These are phyloP conservation scores for Naumovozyma dairenensis DNA, from an alignment of 805 yeast genomes.

Conservation along the genomic window DNA sequence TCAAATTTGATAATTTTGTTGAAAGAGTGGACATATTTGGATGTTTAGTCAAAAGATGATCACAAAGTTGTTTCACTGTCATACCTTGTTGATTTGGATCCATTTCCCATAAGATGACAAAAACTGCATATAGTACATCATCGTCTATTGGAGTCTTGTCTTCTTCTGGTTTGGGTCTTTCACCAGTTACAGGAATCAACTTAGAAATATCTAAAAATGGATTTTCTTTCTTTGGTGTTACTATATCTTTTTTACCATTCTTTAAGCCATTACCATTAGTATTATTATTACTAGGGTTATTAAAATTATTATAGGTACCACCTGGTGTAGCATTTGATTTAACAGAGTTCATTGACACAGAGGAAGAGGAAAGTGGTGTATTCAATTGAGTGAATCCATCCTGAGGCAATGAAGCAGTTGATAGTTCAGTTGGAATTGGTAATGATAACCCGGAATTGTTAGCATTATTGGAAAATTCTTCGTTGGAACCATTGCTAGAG, in stretches of 20 bases:
- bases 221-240: slow-evolving; percentile 18
- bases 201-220: slow-evolving; percentile 44
- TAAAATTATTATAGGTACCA: neutral
- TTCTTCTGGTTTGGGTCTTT: slow-evolving; percentile 60
- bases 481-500: too few relatives aligned
- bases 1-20: slow-evolving; percentile 71
- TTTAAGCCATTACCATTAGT: slow-evolving; percentile 4
- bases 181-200: slow-evolving; percentile 72
- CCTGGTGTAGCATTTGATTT: too few relatives aligned
- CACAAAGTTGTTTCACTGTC: slow-evolving; percentile 87
- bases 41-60: slow-evolving; percentile 58
- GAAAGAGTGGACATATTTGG: slow-evolving; percentile 79
- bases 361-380: too few relatives aligned
- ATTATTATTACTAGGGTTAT: neutral
- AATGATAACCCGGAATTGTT: too few relatives aligned
- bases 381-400: too few relatives aligned
- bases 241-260: slow-evolving; percentile 11
- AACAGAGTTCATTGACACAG: too few relatives aligned
- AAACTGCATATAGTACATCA: slow-evolving; percentile 66
- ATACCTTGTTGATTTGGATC: slow-evolving; percentile 66
- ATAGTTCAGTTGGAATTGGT: too few relatives aligned
- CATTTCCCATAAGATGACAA: slow-evolving; percentile 56
- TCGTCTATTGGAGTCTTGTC: slow-evolving; percentile 48
- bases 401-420: too few relatives aligned
- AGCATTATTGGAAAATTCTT: too few relatives aligned